Conservation (phyloP, 164 flowering plant species). For the Aristolochia californica region DNA sequence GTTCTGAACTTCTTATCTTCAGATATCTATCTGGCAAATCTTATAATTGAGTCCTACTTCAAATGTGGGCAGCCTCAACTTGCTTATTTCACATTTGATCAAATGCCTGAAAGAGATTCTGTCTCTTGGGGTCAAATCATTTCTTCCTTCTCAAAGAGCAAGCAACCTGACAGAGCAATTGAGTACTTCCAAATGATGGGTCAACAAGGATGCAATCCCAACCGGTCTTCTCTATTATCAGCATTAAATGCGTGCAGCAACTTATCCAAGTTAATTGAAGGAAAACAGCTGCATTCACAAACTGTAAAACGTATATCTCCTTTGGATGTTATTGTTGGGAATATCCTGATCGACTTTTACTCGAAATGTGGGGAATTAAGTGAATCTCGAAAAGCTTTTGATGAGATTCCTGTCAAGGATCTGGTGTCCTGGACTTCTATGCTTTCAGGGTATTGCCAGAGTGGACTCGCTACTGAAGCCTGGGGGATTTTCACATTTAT, state of each 20-base stretch:
- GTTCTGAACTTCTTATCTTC: slow-evolving; percentile 4
- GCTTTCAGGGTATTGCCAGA: slow-evolving; percentile 18
- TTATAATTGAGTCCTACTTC: slow-evolving; percentile 4
- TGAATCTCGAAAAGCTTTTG: slow-evolving; percentile 6
- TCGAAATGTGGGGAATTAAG: slow-evolving; percentile 10
- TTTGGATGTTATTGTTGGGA: slow-evolving; percentile 11
- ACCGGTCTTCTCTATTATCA: slow-evolving; percentile 7
- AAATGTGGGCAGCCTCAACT: slow-evolving; percentile 2
- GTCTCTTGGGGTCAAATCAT: slow-evolving; percentile 12
- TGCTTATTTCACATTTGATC: slow-evolving; percentile 3
- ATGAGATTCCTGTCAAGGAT: slow-evolving; percentile 12
- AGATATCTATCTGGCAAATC: slow-evolving; percentile 10
- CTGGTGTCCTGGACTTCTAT: slow-evolving; percentile 18
- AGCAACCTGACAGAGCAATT: slow-evolving; percentile 4
- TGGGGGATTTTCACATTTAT: slow-evolving; percentile 7
- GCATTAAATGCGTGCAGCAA: slow-evolving; percentile 4
- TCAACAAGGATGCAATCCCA: slow-evolving; percentile 6
- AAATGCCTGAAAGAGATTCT: slow-evolving; percentile 8
- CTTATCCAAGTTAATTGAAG: slow-evolving; percentile 4
- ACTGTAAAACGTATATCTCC: slow-evolving; percentile 5
- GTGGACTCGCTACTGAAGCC: slow-evolving; percentile 8
- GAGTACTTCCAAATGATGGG: slow-evolving; percentile 4
- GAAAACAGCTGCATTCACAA: slow-evolving; percentile 15
- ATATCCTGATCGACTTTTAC: slow-evolving; percentile 11
- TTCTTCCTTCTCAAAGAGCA: slow-evolving; percentile 4